Conservation (phyloP, 495 filamentous ascomycete species). For the Pseudevernia furfuracea region DNA sequence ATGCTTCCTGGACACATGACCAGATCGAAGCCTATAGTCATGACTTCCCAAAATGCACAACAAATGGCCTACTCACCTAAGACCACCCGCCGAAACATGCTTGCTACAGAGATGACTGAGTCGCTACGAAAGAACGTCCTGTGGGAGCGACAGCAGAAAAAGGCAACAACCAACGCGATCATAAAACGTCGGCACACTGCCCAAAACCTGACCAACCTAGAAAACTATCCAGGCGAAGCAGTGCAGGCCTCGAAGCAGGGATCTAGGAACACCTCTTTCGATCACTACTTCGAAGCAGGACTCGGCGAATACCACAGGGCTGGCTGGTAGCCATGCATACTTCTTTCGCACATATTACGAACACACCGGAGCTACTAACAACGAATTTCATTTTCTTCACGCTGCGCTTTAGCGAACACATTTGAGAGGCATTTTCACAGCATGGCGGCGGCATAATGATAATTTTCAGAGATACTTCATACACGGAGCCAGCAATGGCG, state of each 20-base stretch:
- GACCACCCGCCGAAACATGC: constrained; percentile 94
- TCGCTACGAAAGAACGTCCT: constrained; percentile 71
- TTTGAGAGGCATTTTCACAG: not conserved
- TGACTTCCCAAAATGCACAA: constrained; percentile 64
- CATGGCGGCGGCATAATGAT: constrained; percentile 6
- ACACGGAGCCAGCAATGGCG: constrained; percentile 9
- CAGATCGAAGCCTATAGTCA: constrained; percentile 78
- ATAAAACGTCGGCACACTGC: constrained; percentile 88
- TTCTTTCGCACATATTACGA: not conserved
- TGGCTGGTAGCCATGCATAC: constrained; percentile 48
- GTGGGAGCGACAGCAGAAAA: constrained; percentile 85
- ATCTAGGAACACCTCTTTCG: constrained; percentile 54
- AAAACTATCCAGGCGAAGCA: constrained; percentile 56
- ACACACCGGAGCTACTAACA: constrained; percentile 5
- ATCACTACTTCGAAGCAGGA: constrained; percentile 57
- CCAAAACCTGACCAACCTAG: constrained; percentile 75
- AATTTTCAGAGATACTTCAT: not conserved
- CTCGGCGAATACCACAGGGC: constrained; percentile 63
- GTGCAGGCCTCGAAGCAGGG: constrained; percentile 37
- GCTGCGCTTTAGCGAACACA: not conserved
- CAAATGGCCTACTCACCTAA: constrained; percentile 70
- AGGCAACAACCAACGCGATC: constrained; percentile 77
- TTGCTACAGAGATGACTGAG: constrained; percentile 83
- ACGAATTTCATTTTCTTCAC: constrained; percentile 13
- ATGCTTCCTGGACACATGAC: constrained; percentile 68